Evolutionary conservation across 2,329 filamentous ascomycete species (phyloP).

Genomic region (Ophiostoma piceae): DNA sequence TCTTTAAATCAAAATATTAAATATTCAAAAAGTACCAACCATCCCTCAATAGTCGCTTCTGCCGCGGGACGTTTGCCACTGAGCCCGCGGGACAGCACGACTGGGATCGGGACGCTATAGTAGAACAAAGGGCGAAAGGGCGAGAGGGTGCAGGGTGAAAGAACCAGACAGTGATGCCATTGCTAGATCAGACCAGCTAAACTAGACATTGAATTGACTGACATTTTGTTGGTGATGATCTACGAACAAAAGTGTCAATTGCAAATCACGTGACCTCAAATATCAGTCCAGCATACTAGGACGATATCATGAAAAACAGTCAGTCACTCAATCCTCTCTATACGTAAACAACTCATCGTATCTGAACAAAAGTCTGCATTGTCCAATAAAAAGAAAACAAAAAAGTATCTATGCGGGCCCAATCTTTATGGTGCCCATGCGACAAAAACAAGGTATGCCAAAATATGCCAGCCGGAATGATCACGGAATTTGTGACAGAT

Average conservation of each 20-base stretch:
- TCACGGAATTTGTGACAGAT: constrained; percentile 6
- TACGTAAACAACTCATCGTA: too few relatives aligned
- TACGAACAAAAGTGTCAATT: too few relatives aligned
- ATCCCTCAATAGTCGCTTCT: neutral
- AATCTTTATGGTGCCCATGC: neutral
- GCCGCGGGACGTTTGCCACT: neutral
- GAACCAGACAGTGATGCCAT: neutral
- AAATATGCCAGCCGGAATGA: constrained; percentile 9
- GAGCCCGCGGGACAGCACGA: neutral
- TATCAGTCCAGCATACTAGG: too few relatives aligned
- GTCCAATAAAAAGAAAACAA: too few relatives aligned
- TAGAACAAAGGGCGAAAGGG: too few relatives aligned
- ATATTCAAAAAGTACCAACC: neutral
- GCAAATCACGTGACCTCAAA: too few relatives aligned
- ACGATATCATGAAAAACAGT: too few relatives aligned
- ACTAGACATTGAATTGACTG: too few relatives aligned
- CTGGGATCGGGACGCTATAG: neutral
- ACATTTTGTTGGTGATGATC: too few relatives aligned
- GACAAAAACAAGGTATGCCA: neutral
- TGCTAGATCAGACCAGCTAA: neutral
- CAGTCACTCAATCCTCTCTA: too few relatives aligned
- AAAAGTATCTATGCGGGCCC: neutral
- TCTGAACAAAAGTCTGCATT: too few relatives aligned
- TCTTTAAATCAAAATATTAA: neutral
- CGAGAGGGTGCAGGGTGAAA: neutral